Conservation (phyloP, 2,329 filamentous ascomycete genomes). For the Neonectria ditissima region DNA sequence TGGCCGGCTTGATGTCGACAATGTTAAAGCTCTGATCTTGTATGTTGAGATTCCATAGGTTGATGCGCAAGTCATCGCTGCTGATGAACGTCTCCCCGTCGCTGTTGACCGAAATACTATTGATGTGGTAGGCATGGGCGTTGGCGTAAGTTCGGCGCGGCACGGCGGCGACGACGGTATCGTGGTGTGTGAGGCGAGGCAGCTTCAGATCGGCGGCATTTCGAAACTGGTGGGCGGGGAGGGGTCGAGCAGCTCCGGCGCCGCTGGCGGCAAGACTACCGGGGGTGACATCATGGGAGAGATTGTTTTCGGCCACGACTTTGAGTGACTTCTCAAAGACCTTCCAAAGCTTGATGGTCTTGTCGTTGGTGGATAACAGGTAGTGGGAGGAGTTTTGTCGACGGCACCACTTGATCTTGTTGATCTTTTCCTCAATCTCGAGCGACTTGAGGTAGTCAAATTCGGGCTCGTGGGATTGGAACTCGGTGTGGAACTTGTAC, state of each 20-base stretch:
- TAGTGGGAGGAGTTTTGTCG: conserved; percentile 99
- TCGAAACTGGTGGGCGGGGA: conserved; percentile 79
- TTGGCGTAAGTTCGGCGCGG: conserved; percentile 97
- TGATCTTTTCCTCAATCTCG: conserved; percentile 99
- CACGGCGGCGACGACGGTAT: conserved; percentile 96
- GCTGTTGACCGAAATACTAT: conserved; percentile 99
- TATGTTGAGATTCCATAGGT: conserved; percentile 99
- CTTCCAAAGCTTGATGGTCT: conserved; percentile 99
- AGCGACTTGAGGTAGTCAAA: conserved; percentile 99
- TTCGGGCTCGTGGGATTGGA: conserved; percentile 98
- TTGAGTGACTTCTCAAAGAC: conserved; percentile 99
- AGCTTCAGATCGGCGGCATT: conserved; percentile 88
- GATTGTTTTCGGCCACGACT: conserved; percentile 98
- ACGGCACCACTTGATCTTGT: conserved; percentile 99
- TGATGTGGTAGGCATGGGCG: conserved; percentile 99
- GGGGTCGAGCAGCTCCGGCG: conserved; percentile 80
- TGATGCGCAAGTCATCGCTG: conserved; percentile 97
- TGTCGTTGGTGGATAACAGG: conserved; percentile 97
- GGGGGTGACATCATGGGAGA: conserved; percentile 93
- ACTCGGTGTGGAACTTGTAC: conserved; percentile 99
- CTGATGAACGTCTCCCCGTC: conserved; percentile 99
- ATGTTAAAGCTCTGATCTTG: conserved; percentile 99
- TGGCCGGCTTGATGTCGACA: conserved; percentile 98
- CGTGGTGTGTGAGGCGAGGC: conserved; percentile 95
- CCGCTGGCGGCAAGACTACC: conserved; percentile 77